Base-by-base conservation (phyloP, 129 eudicot species). In the Tanacetum coccineum region DNA sequence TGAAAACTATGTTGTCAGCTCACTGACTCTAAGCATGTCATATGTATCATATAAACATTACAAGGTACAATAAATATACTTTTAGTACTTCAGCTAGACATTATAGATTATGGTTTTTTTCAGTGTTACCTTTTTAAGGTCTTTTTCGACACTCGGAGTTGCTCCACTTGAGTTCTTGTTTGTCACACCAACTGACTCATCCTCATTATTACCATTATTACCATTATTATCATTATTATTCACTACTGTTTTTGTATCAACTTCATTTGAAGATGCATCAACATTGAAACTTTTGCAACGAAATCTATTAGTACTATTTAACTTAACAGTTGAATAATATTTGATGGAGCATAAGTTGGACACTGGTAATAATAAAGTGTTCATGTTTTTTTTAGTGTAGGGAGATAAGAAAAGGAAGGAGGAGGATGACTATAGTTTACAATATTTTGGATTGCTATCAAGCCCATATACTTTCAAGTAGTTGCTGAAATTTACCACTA, bases 111-210 rank as follows among this genome's bases (percentile, higher is more conserved):
- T 49, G 54, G 54, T 3, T 3, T 49, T 14, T 6, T 49, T 1
- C 5, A 14, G 17, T 49, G 54, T 0, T 47, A 80, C 97, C 95
- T 87, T 90, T 78, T 87, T 87, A 39, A 90, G 87, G 77, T 90
- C 95, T 74, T 84, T 82, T 26, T 86, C 95, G 20, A 90, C 71
- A 32, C 70, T 70, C 58, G 59, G n/a, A 25, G 75, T 21, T 3
- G 70, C 17, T 20, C 74, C 79, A 25, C 60, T 30, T 39, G 83
- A 68, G 64, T 7, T 59, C 50, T 64, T 20, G 67, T 73, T 63
- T 60, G 70, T 74, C 59, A 15, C 51, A 12, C 59, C 80, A 44
- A 45, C 74, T 32, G 73, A 26, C 70, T 66, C 69, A 44, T 63
- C 59, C 3, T 64, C 81, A 54, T 60, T 56, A 40, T 44, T 61